Evolutionary conservation across 2,329 filamentous ascomycete genomes (phyloP), one percentile per base, ranked within the genome.

Genomic region (Aspergillus persii): DNA sequence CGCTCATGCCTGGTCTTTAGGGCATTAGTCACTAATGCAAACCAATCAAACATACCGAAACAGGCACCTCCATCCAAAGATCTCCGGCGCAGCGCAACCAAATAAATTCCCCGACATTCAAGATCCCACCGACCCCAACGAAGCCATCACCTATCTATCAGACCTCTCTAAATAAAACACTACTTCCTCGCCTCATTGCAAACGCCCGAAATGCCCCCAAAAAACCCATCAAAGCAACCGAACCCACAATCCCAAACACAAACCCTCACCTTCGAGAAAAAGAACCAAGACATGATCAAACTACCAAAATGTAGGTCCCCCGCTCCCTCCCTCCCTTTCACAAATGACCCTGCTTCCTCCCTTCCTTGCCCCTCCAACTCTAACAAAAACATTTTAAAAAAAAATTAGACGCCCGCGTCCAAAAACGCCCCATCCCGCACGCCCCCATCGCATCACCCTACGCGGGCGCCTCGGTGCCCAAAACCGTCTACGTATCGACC

Each of bases 401-500:
- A 26, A 26, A 46, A 56, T 47, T 53, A 81, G 81, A 82, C 63
- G 77, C 79, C 12, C 77, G 73, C 59, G 72, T 86, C 53, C 69
- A 78, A 63, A 85, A 84, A 69, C 81, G 85, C 0, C 84, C 85
- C 0, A 81, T 88, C 64, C 79, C 81, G n/a, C 85, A 81, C 69
- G 76, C 84, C 3, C 73, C 84, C 2, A 73, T 84, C 31, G 76
- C 83, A 3, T 82, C 82, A 0, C 82, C 83, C 3, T 84, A 84
- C 71, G 74, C 82, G 18, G 78, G 78, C 55, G 63, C 80, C 50
- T 65, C 68, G 1, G 69, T 76, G 4, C 81, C 79, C 9, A 87
- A 87, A 72, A 72, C 78, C 27, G 77, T 87, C 71, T 87, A 87
- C 71, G 73, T 87, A 39, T 83, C 81, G 9, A 74, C 75, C 41